Evolutionary conservation across 2,329 filamentous ascomycete species (phyloP).

Genomic region (Coleophoma eucalyptorum): DNA sequence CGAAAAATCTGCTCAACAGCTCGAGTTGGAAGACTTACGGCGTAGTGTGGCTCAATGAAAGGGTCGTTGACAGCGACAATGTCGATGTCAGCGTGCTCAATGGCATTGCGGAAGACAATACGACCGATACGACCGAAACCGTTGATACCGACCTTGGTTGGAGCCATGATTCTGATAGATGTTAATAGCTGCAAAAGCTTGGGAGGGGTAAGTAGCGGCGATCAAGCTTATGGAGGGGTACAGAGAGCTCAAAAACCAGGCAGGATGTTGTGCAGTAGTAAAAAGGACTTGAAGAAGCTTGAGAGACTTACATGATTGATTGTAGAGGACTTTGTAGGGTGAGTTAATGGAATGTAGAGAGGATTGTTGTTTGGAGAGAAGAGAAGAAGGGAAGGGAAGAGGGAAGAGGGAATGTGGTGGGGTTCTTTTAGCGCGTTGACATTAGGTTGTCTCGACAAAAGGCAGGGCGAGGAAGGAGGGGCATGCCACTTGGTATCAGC

Average conservation of each 20-base stretch:
- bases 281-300: background rate
- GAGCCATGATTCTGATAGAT: constrained; percentile 40
- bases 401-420: background rate
- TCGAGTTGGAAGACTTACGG: constrained; percentile 61
- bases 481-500: background rate
- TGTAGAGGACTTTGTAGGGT: constrained; percentile 10
- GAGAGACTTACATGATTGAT: constrained; percentile 13
- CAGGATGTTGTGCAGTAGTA: background rate
- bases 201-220: background rate
- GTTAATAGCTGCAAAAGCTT: constrained; percentile 7
- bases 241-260: background rate
- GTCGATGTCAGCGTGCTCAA: constrained; percentile 85
- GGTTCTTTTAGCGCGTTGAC: background rate
- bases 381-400: background rate
- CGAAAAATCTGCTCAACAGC: background rate
- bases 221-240: background rate
- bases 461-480: background rate
- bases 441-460: background rate
- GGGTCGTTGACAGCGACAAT: constrained; percentile 98
- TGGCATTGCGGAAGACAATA: constrained; percentile 97
- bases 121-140: constrained; percentile 99
- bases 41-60: constrained; percentile 97
- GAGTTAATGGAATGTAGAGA: background rate
- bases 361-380: background rate
- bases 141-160: constrained; percentile 90